Conservation (phyloP, 2,329 filamentous ascomycete genomes). For the Teratosphaeria nubilosa region DNA sequence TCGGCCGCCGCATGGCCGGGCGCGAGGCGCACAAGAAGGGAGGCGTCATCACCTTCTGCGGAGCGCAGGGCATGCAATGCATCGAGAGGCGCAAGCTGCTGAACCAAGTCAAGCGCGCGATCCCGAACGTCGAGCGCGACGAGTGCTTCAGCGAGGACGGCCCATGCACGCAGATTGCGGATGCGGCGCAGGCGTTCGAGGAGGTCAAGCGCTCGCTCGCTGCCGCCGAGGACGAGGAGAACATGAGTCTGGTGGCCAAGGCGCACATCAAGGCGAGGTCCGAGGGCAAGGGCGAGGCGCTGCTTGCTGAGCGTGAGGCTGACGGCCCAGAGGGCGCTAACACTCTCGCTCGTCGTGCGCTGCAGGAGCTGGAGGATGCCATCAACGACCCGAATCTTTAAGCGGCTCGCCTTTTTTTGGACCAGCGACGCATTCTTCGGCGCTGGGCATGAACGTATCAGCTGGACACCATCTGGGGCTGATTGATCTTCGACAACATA, state of each 20-base stretch:
- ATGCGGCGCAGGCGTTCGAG: constrained; percentile 17
- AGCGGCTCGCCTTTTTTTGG: not conserved
- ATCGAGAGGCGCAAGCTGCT: constrained; percentile 32
- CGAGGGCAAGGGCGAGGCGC: not conserved
- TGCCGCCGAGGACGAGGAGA: not conserved
- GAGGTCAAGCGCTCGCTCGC: constrained; percentile 8
- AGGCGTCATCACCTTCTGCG: constrained; percentile 5
- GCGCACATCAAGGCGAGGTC: constrained; percentile 3
- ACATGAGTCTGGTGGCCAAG: constrained; percentile 1
- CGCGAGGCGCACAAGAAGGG: not conserved
- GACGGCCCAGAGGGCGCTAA: constrained; percentile 8
- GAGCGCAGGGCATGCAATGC: constrained; percentile 2
- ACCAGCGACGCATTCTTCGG: not conserved
- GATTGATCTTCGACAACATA: constrained; percentile 1
- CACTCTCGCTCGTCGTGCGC: constrained; percentile 7
- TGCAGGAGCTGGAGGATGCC: constrained; percentile 5
- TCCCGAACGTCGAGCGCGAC: constrained; percentile 9
- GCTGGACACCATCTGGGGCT: not conserved
- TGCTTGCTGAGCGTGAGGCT: constrained; percentile 8
- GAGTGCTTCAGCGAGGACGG: constrained; percentile 12
- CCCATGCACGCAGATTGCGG: constrained; percentile 13
- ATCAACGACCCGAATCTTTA: not conserved
- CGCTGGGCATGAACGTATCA: not conserved
- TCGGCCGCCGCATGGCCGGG: not conserved
- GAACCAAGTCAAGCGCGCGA: constrained; percentile 14